phyloP scores from a whole-genome alignment of 2,329 filamentous ascomycete species.

The Cladosporium sp. region DNA sequence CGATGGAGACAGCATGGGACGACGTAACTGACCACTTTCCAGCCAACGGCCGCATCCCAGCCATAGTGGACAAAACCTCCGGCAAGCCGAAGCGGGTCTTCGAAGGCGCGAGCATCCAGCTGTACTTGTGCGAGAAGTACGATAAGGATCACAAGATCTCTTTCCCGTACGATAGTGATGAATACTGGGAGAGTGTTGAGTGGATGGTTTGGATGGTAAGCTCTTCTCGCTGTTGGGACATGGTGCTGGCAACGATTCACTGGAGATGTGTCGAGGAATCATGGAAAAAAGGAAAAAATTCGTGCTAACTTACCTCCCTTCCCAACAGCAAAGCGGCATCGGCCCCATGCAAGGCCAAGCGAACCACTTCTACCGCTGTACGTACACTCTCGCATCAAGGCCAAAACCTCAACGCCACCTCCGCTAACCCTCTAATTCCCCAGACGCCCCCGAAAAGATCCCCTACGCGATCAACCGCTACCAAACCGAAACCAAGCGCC shows the following conservation, averaged over 20 bases:
- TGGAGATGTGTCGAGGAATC: too few species aligned
- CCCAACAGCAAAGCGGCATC: slow-evolving; percentile 16
- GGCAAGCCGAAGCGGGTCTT: slow-evolving; percentile 65
- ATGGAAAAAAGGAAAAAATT: too few species aligned
- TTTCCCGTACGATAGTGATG: slow-evolving; percentile 15
- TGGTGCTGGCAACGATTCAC: too few species aligned
- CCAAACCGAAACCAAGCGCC: slow-evolving; percentile 70
- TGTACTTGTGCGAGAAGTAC: slow-evolving; percentile 23
- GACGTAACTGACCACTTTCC: background rate
- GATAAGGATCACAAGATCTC: slow-evolving; percentile 21
- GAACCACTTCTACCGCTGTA: slow-evolving; percentile 62
- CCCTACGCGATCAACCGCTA: slow-evolving; percentile 78
- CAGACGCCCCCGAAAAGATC: slow-evolving; percentile 69
- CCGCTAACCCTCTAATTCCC: background rate
- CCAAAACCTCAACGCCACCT: background rate
- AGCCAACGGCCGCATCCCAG: slow-evolving; percentile 80
- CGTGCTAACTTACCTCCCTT: background rate
- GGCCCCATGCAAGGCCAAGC: slow-evolving; percentile 62
- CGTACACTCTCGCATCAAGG: background rate
- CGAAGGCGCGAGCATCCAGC: slow-evolving; percentile 19
- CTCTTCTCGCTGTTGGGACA: background rate
- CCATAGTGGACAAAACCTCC: slow-evolving; percentile 70
- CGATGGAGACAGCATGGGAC: too few species aligned
- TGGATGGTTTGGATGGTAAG: slow-evolving; percentile 26
- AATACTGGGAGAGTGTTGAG: slow-evolving; percentile 52